A percentile compares a stretch with the other conserved stretches of the same genome.
These are phyloP conservation scores for Euclidium syriacum DNA, from an alignment of 345 rosid genomes.

Conservation along the genomic window DNA sequence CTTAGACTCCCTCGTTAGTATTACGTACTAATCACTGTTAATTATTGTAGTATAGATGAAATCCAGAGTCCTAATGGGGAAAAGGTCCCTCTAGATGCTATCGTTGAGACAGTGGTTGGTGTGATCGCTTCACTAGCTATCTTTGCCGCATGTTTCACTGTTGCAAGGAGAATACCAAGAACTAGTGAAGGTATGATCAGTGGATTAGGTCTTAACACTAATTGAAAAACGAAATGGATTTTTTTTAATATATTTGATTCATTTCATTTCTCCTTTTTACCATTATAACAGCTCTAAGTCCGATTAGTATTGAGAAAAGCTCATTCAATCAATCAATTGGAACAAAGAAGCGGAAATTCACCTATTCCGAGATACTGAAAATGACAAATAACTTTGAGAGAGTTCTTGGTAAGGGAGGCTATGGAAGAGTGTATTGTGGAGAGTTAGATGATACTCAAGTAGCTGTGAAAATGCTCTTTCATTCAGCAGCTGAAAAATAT, in stretches of 20 bases:
- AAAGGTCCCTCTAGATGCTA: not conserved
- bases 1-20: not conserved
- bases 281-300: not conserved
- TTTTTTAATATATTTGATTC: not conserved
- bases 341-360: constrained; percentile 1
- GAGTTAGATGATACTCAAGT: constrained; percentile 22
- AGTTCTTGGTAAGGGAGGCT: constrained; percentile 34
- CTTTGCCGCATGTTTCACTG: not conserved
- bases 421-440: constrained; percentile 31
- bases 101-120: not conserved
- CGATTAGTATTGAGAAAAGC: not conserved
- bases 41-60: constrained; percentile 4
- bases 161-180: not conserved
- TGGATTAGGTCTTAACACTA: not conserved
- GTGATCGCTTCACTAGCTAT: not conserved
- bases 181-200: constrained; percentile 4
- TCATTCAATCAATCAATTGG: constrained; percentile 6
- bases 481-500: constrained; percentile 29
- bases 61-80: not conserved
- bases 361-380: constrained; percentile 24
- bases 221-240: not conserved
- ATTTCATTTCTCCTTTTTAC: not conserved
- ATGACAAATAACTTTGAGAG: constrained; percentile 29
- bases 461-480: constrained; percentile 37
- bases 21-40: not conserved